Evolutionary conservation across 306 rosid species (phyloP).

Genomic region (Prosopis cineraria): DNA sequence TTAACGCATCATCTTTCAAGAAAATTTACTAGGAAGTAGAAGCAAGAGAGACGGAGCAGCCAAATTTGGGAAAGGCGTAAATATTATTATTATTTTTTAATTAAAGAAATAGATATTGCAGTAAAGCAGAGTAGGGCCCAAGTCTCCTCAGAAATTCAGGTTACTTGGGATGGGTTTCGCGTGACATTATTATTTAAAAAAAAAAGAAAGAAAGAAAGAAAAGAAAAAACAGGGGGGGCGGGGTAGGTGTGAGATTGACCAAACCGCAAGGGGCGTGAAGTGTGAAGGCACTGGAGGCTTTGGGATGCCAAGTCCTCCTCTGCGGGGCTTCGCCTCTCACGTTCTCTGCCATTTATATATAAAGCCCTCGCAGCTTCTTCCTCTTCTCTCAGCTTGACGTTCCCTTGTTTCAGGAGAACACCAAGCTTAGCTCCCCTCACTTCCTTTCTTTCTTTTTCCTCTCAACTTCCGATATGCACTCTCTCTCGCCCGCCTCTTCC

Average conservation of each 20-base stretch:
- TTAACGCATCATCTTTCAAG: no score
- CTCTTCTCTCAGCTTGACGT: slow-evolving; percentile 74
- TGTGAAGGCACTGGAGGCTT: background rate
- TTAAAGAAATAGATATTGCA: no score
- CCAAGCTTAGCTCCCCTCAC: slow-evolving; percentile 45
- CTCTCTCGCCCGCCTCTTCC: slow-evolving; percentile 56
- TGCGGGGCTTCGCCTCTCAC: background rate
- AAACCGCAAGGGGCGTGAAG: slow-evolving; percentile 25
- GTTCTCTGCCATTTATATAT: slow-evolving; percentile 33
- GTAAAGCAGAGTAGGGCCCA: no score
- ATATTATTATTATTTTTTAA: no score
- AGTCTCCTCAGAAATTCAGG: no score
- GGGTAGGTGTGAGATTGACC: slow-evolving; percentile 80
- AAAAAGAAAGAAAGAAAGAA: no score
- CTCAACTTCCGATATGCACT: slow-evolving; percentile 48
- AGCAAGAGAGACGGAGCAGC: no score
- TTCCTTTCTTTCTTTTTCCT: background rate
- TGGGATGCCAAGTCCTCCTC: background rate
- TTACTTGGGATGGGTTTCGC: no score
- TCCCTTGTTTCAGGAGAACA: slow-evolving; percentile 63
- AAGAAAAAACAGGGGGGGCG: background rate
- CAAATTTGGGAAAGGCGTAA: no score
- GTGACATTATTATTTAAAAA: no score
- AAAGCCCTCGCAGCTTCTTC: slow-evolving; percentile 28
- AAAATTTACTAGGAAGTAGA: no score